Evolutionary conservation across 768 basidiomycete genomes (phyloP).

Genomic region (Amanita pseudoporphyria): DNA sequence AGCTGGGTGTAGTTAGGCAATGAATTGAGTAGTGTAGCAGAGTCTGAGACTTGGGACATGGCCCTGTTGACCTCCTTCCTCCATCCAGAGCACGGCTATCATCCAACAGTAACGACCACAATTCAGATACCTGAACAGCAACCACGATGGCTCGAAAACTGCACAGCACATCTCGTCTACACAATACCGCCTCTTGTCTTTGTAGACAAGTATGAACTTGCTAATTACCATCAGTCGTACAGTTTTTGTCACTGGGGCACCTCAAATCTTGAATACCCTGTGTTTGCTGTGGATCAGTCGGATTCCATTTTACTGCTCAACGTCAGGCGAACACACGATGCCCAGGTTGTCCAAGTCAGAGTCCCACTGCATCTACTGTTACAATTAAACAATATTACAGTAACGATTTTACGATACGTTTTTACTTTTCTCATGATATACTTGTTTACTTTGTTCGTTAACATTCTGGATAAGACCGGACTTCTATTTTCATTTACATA

Average conservation of each 20-base stretch:
- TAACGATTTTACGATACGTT: too few relatives aligned
- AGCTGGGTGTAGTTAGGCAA: too few relatives aligned
- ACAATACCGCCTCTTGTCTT: conserved; percentile 33
- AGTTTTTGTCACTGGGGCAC: conserved; percentile 31
- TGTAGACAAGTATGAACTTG: conserved; percentile 40
- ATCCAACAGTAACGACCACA: conserved; percentile 21
- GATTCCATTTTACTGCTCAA: conserved; percentile 19
- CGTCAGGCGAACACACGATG: conserved; percentile 7
- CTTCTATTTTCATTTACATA: too few relatives aligned
- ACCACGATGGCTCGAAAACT: conserved; percentile 13
- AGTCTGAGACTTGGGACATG: too few relatives aligned
- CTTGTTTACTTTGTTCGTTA: too few relatives aligned
- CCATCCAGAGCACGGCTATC: too few relatives aligned
- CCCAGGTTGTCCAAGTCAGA: conserved; percentile 19
- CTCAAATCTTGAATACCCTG: conserved; percentile 37
- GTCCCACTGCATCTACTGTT: conserved; percentile 40
- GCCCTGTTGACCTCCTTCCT: too few relatives aligned
- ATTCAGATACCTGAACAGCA: conserved; percentile 14
- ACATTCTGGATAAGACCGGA: too few relatives aligned
- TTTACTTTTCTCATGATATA: too few relatives aligned
- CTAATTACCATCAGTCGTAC: conserved; percentile 26
- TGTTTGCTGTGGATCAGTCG: conserved; percentile 23
- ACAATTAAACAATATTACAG: too few relatives aligned
- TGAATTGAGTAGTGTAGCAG: too few relatives aligned
- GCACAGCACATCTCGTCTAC: conserved; percentile 30